Evolutionary conservation across 1,284 basidiomycete species (phyloP).

Genomic region (Cutaneotrichosporon dermatis): DNA sequence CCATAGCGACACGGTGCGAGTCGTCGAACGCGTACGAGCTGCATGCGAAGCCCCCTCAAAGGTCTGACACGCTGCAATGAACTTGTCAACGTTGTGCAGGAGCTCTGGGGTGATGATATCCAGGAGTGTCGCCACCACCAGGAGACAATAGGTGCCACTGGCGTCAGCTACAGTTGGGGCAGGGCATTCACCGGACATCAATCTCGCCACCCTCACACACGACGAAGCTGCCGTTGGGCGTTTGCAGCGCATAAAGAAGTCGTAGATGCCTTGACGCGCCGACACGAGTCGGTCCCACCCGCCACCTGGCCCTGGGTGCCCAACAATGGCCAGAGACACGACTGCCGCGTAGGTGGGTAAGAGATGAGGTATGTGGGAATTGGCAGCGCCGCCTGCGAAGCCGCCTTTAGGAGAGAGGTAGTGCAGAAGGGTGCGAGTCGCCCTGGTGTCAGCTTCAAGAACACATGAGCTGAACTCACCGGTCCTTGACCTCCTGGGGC

Average conservation of each 20-base stretch:
- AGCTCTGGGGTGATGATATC: slow-evolving; percentile 86
- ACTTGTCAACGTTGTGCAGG: slow-evolving; percentile 54
- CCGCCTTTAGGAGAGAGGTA: slow-evolving; percentile 80
- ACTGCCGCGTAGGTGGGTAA: slow-evolving; percentile 88
- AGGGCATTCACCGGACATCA: slow-evolving; percentile 69
- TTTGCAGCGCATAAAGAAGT: slow-evolving; percentile 90
- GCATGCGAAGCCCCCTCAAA: slow-evolving; percentile 96
- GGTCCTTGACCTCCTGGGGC: slow-evolving; percentile 67
- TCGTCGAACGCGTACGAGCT: slow-evolving; percentile 55
- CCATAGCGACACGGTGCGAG: slow-evolving; percentile 57
- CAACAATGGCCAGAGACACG: slow-evolving; percentile 75
- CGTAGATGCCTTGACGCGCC: slow-evolving; percentile 68
- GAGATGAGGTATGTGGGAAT: slow-evolving; percentile 72
- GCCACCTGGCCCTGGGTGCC: slow-evolving; percentile 59
- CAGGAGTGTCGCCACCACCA: slow-evolving; percentile 65
- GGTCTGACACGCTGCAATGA: slow-evolving; percentile 70
- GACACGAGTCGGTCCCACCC: slow-evolving; percentile 72
- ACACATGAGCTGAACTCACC: slow-evolving; percentile 51
- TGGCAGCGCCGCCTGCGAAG: slow-evolving; percentile 81
- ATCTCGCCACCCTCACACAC: slow-evolving; percentile 86
- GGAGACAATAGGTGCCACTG: slow-evolving; percentile 71
- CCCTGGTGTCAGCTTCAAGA: slow-evolving; percentile 15
- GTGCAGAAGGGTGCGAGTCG: slow-evolving; percentile 59
- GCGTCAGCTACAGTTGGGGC: too few species aligned
- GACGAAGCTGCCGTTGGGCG: slow-evolving; percentile 89